Percentiles rank a stretch among this genome's conserved stretches.
Conservation (phyloP, 2,329 filamentous ascomycete genomes). For the Pestalotiopsis sp. region DNA sequence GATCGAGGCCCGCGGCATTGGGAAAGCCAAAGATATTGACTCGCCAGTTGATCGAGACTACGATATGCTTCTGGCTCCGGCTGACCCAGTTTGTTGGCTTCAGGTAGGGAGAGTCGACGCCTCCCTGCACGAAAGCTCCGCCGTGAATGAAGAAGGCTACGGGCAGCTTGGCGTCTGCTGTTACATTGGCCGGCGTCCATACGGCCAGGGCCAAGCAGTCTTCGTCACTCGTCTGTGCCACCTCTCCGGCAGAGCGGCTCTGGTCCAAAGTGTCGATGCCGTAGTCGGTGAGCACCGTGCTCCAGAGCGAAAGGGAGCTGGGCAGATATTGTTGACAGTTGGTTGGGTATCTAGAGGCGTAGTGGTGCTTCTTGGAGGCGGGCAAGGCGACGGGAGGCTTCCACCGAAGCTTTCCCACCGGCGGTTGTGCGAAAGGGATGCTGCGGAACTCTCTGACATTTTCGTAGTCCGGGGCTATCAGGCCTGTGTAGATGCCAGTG, state of each 20-base stretch:
- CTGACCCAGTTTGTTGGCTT: conserved; percentile 27
- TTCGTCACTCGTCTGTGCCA: conserved; percentile 12
- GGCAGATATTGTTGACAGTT: conserved; percentile 4
- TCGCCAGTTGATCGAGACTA: conserved; percentile 38
- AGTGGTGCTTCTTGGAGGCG: conserved; percentile 4
- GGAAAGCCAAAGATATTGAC: conserved; percentile 41
- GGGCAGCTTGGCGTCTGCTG: conserved; percentile 13
- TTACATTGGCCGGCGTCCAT: conserved; percentile 13
- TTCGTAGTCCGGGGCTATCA: conserved; percentile 3
- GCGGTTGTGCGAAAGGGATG: conserved; percentile 11
- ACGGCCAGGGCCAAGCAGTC: conserved; percentile 17
- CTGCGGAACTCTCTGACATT: conserved; percentile 5
- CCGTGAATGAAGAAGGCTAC: conserved; percentile 18
- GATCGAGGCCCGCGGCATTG: conserved; percentile 28
- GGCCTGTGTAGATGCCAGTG: conserved; percentile 8
- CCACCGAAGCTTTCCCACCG: conserved; percentile 6
- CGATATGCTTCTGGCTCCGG: conserved; percentile 30
- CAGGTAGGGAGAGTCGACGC: conserved; percentile 23
- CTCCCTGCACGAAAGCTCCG: conserved; percentile 14
- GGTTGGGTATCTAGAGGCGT: not conserved
- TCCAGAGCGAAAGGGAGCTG: conserved; percentile 7
- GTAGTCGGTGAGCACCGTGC: conserved; percentile 7
- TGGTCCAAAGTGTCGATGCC: conserved; percentile 6
- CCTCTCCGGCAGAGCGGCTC: not conserved
- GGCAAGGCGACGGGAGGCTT: conserved; percentile 2